A percentile compares a stretch with the other conserved stretches of the same genome.
Evolutionary conservation across 1,139 yeast genomes (phyloP).

Genomic region (Nakaseomyces sp.): DNA sequence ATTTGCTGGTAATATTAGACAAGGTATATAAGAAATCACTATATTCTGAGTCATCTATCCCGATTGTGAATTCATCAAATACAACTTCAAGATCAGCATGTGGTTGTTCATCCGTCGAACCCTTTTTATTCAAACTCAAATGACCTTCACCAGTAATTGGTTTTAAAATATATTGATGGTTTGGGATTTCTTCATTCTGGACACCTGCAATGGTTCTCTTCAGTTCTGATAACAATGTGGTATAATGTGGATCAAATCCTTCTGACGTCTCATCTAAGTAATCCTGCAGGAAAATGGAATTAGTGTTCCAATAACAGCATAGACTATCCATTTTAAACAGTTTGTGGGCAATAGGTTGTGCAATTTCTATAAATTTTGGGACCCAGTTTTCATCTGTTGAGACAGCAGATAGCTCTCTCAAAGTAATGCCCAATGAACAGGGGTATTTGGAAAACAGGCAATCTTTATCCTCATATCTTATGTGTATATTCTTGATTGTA

Average conservation of each 20-base stretch:
- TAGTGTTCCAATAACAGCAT: conserved; percentile 81
- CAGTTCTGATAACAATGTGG: conserved; percentile 6
- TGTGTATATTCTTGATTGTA: conserved; percentile 84
- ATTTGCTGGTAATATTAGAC: conserved; percentile 72
- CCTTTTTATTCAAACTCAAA: conserved; percentile 68
- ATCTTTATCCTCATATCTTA: conserved; percentile 76
- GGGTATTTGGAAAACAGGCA: conserved; percentile 57
- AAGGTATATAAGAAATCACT: conserved; percentile 74
- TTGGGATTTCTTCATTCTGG: conserved; percentile 28
- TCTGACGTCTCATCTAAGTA: conserved; percentile 30
- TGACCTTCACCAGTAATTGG: conserved; percentile 91
- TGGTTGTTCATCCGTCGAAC: conserved; percentile 61
- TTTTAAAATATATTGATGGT: conserved; percentile 59
- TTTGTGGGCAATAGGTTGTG: conserved; percentile 64
- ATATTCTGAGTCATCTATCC: conserved; percentile 78
- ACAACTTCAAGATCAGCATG: conserved; percentile 67
- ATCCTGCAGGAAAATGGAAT: conserved; percentile 36
- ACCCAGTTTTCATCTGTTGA: conserved; percentile 82
- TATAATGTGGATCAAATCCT: neutral
- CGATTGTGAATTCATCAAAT: conserved; percentile 82
- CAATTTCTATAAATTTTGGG: conserved; percentile 73
- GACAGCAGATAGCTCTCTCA: conserved; percentile 82
- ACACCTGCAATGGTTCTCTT: conserved; percentile 35
- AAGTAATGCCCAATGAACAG: conserved; percentile 72
- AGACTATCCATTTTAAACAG: conserved; percentile 66